Conservation (phyloP, 345 rosid species). For the Jatropha curcas region DNA sequence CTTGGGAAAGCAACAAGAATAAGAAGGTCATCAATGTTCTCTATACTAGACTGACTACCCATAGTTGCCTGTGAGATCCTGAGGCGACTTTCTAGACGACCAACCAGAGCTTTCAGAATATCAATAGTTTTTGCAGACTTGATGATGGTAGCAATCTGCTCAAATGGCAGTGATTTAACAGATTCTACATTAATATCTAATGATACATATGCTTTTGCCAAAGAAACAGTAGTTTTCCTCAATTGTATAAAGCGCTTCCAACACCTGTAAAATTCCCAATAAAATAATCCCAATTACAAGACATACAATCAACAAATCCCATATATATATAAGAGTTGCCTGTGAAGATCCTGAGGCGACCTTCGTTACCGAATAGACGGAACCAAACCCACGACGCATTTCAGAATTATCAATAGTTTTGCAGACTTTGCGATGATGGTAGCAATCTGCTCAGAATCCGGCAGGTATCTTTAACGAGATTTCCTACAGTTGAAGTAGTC, state of each 20-base stretch:
- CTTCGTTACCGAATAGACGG: too few relatives aligned
- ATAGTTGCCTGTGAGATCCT: conserved; percentile 47
- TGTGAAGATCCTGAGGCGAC: too few relatives aligned
- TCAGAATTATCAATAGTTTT: too few relatives aligned
- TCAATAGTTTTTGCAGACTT: conserved; percentile 56
- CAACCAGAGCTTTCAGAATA: conserved; percentile 54
- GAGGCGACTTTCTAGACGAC: conserved; percentile 67
- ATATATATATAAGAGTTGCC: too few relatives aligned
- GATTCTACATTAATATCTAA: conserved; percentile 54
- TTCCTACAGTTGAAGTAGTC: too few relatives aligned
- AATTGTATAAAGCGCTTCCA: conserved; percentile 68
- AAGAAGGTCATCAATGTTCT: conserved; percentile 81
- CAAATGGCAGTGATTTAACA: conserved; percentile 66
- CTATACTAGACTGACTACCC: conserved; percentile 35
- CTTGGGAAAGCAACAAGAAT: conserved; percentile 62
- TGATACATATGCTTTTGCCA: conserved; percentile 62
- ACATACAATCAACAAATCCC: neutral
- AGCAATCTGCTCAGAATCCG: too few relatives aligned
- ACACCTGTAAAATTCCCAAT: conserved; percentile 44
- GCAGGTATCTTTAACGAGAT: too few relatives aligned
- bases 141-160: conserved; percentile 63
- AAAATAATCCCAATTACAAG: neutral
- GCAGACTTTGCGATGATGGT: too few relatives aligned
- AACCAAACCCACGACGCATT: too few relatives aligned
- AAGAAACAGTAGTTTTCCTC: conserved; percentile 54